These are phyloP conservation scores for Proliferodiscus dingleyae DNA, from an alignment of 2,329 filamentous ascomycete species.

Conservation along the genomic window DNA sequence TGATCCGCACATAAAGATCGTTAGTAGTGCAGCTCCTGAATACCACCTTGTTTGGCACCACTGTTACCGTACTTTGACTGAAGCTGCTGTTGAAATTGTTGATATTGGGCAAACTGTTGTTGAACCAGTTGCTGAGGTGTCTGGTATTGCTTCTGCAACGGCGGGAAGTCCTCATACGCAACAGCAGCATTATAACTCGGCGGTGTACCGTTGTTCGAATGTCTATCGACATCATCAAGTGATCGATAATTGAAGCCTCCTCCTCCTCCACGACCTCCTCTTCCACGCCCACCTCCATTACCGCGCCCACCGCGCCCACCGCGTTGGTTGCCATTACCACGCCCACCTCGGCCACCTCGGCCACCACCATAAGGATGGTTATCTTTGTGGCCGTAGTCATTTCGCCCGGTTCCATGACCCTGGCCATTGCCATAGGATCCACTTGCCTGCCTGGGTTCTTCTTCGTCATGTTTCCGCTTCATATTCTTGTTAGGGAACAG, in stretches of 20 bases:
- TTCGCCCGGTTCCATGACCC: slow-evolving; percentile 27
- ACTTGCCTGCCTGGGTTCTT: slow-evolving; percentile 29
- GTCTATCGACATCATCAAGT: slow-evolving; percentile 57
- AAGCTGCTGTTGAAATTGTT: slow-evolving; percentile 26
- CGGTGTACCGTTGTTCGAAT: slow-evolving; percentile 36
- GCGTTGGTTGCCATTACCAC: slow-evolving; percentile 21
- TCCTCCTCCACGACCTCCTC: slow-evolving; percentile 38
- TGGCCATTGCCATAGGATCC: slow-evolving; percentile 34
- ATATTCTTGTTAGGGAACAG: slow-evolving; percentile 54
- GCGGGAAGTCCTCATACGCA: slow-evolving; percentile 33
- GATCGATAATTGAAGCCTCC: slow-evolving; percentile 56
- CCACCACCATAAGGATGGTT: slow-evolving; percentile 13
- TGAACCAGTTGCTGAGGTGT: slow-evolving; percentile 31
- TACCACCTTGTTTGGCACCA: slow-evolving; percentile 15
- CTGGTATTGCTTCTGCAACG: slow-evolving; percentile 31
- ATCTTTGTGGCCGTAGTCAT: slow-evolving; percentile 29
- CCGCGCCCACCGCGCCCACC: slow-evolving; percentile 39
- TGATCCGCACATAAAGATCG: slow-evolving; percentile 7
- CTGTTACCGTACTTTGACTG: slow-evolving; percentile 19
- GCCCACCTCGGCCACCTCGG: slow-evolving; percentile 34
- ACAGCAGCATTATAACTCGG: slow-evolving; percentile 29
- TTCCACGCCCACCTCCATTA: slow-evolving; percentile 40
- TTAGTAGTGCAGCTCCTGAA: slow-evolving; percentile 29
- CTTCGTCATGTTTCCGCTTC: slow-evolving; percentile 58
- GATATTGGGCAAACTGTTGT: slow-evolving; percentile 30